A percentile compares a stretch with the other conserved stretches of the same genome.
Conservation (phyloP, 2,329 filamentous ascomycete genomes). For the Chaetomium sp. region DNA sequence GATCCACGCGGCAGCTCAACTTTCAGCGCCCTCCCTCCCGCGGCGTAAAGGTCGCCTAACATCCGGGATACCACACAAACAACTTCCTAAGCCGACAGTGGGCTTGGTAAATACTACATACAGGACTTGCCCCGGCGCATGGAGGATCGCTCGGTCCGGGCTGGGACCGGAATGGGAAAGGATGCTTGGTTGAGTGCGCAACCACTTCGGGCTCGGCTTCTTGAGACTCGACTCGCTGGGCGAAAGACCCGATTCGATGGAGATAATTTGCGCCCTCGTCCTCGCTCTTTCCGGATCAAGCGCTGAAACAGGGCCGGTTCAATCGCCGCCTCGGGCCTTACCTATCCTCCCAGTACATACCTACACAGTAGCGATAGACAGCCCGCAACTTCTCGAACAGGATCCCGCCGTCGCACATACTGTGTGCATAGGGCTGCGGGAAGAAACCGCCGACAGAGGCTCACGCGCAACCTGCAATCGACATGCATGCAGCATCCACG, state of each 20-base stretch:
- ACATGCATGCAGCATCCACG: conserved; percentile 2
- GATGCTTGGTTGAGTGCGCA: background rate
- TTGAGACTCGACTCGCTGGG: background rate
- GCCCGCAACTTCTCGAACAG: background rate
- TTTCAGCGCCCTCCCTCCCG: background rate
- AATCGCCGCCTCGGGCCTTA: too few relatives aligned
- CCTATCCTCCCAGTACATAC: background rate
- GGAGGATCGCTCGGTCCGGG: conserved; percentile 12
- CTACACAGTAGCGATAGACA: background rate
- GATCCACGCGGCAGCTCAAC: background rate
- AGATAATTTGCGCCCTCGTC: background rate
- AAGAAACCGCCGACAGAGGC: conserved; percentile 16
- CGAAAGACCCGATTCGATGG: conserved; percentile 8
- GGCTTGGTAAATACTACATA: conserved; percentile 2
- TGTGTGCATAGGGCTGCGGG: background rate
- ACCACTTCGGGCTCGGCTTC: conserved; percentile 2
- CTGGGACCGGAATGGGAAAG: conserved; percentile 15
- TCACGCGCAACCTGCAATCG: conserved; percentile 1
- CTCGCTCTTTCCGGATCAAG: conserved; percentile 9
- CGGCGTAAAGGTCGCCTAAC: background rate
- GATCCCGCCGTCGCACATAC: background rate
- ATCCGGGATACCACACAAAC: background rate
- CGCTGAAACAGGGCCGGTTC: conserved; percentile 11
- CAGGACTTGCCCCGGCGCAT: background rate
- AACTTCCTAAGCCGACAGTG: background rate